These are phyloP conservation scores for Malassezia restricta DNA, from an alignment of 1,284 basidiomycete species.

Conservation along the genomic window DNA sequence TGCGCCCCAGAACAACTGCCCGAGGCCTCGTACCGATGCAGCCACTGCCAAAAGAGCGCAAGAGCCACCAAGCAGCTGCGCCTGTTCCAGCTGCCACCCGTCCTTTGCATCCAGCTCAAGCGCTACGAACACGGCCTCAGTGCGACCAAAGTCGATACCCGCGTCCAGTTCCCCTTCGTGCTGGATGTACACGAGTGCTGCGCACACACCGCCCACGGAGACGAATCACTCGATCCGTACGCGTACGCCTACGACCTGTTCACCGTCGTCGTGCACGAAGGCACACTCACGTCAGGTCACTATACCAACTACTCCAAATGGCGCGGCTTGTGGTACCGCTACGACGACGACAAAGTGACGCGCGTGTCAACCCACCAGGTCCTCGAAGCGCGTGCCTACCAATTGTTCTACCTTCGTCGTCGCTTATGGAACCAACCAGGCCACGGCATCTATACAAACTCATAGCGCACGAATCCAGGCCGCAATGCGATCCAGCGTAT, in stretches of 20 bases:
- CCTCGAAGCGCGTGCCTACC: slow-evolving; percentile 31
- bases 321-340: slow-evolving; percentile 76
- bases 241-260: slow-evolving; percentile 69
- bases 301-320: slow-evolving; percentile 73
- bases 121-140: slow-evolving; percentile 73
- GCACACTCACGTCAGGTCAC: slow-evolving; percentile 77
- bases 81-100: slow-evolving; percentile 72
- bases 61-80: slow-evolving; percentile 67
- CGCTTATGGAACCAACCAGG: slow-evolving; percentile 26
- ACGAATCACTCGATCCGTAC: slow-evolving; percentile 7
- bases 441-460: slow-evolving; percentile 8
- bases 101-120: slow-evolving; percentile 93
- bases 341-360: slow-evolving; percentile 73
- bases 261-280: slow-evolving; percentile 86
- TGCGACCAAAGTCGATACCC: slow-evolving; percentile 63
- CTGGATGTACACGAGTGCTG: slow-evolving; percentile 83
- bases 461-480: slow-evolving; percentile 22
- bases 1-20: slow-evolving; percentile 35
- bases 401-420: slow-evolving; percentile 35
- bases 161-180: slow-evolving; percentile 66
- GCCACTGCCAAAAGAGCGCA: slow-evolving; percentile 20
- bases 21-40: slow-evolving; percentile 51
- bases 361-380: slow-evolving; percentile 22
- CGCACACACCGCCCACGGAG: slow-evolving; percentile 33
- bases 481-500: slow-evolving; percentile 28